phyloP scores from a whole-genome alignment of 495 filamentous ascomycete genomes.

The Aspergillus sparsus region DNA sequence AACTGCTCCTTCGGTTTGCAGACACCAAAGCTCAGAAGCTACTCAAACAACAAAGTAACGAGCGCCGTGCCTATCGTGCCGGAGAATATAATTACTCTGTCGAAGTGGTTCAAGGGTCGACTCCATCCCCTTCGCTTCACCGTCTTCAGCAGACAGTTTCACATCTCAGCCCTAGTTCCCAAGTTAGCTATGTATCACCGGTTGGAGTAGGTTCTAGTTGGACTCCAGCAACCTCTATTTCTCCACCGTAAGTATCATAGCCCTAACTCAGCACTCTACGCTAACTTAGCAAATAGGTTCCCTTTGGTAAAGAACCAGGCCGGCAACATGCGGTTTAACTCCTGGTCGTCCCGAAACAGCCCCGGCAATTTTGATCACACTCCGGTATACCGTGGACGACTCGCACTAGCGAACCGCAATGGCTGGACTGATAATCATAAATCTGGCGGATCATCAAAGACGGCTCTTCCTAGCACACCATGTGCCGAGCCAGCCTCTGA shows the following conservation, averaged over 20 bases:
- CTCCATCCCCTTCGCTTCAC: conserved; percentile 41
- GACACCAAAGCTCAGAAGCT: conserved; percentile 96
- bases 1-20: conserved; percentile 92
- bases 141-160: conserved; percentile 35
- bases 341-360: conserved; percentile 34
- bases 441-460: conserved; percentile 37
- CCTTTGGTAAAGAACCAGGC: conserved; percentile 39
- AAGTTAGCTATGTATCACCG: conserved; percentile 45
- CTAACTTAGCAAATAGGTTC: conserved; percentile 37
- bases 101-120: conserved; percentile 47
- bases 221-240: conserved; percentile 54
- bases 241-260: conserved; percentile 43
- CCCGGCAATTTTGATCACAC: conserved; percentile 35
- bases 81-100: conserved; percentile 84
- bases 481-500: conserved; percentile 27
- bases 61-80: conserved; percentile 87
- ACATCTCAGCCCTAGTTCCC: conserved; percentile 44
- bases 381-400: conserved; percentile 31
- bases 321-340: conserved; percentile 33
- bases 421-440: conserved; percentile 34
- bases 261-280: background rate
- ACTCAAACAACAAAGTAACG: conserved; percentile 89
- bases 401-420: conserved; percentile 27
- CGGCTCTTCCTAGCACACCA: conserved; percentile 31
- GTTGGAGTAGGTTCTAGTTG: conserved; percentile 42